Evolutionary conservation across 2,329 filamentous ascomycete species (phyloP).

Genomic region (Aspergillus sp.): DNA sequence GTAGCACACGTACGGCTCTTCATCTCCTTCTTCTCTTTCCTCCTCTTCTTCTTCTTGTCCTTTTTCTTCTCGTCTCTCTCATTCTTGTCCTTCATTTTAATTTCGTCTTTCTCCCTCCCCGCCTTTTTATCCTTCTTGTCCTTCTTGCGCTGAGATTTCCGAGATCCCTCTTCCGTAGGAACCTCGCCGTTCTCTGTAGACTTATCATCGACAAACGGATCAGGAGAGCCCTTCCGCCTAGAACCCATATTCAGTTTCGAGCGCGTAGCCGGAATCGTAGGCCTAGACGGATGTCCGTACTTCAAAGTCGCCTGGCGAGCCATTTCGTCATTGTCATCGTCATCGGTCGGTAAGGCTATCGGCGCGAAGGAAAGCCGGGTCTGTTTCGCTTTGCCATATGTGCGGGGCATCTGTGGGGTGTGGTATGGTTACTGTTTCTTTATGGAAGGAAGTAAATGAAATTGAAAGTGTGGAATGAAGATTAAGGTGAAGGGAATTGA

Average conservation of each 20-base stretch:
- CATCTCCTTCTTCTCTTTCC: neutral
- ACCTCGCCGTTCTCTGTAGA: slow-evolving; percentile 1
- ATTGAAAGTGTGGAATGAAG: neutral
- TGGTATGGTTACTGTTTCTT: neutral
- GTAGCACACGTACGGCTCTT: slow-evolving; percentile 1
- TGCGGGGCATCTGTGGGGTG: slow-evolving; percentile 29
- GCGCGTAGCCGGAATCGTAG: slow-evolving; percentile 12
- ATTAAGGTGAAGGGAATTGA: neutral
- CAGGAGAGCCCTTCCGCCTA: slow-evolving; percentile 1
- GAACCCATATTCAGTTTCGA: slow-evolving; percentile 9
- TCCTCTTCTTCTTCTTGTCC: neutral
- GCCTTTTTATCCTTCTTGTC: neutral
- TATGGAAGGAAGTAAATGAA: neutral
- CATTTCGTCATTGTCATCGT: slow-evolving; percentile 19
- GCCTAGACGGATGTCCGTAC: slow-evolving; percentile 31
- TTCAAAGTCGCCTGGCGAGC: slow-evolving; percentile 34
- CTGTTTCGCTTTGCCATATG: slow-evolving; percentile 36
- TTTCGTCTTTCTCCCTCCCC: neutral
- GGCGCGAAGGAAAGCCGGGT: slow-evolving; percentile 45
- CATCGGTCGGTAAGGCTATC: slow-evolving; percentile 28
- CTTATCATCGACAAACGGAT: slow-evolving; percentile 9
- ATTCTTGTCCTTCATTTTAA: neutral
- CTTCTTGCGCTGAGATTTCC: slow-evolving; percentile 5
- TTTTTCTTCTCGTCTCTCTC: slow-evolving; percentile 3
- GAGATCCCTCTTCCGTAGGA: neutral